Evolutionary conservation across 371 early-diverging fungal genomes (phyloP), one percentile per base, ranked within the genome.

Genomic region (Mycotypha africana): DNA sequence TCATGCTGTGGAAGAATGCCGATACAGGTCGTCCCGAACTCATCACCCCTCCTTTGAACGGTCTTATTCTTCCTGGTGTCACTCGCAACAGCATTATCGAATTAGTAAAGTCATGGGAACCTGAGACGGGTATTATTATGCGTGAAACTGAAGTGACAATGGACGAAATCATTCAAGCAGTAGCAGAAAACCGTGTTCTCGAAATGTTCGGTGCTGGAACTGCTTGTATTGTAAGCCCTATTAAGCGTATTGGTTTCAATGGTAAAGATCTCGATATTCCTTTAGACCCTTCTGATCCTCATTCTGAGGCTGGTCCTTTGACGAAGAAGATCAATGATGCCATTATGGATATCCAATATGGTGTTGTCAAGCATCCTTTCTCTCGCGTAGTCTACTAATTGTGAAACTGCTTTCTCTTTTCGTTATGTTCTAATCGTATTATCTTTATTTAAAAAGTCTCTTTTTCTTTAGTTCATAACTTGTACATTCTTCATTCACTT

Each of bases 121-220:
- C 50, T 17, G 51, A 51, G 7, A 77, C 77, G 42, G 89, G 88
- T 49, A 88, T 91, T 66, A 76, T 86, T 67, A 93, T 93, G 30
- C 60, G 76, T 30, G 93, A 95, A 68, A 73, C 84, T 36, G 60
- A 66, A 38, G 63, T 93, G 49, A 84, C 81, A 30, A 92, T 95
- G 92, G 51, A 57, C 17, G 86, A 88, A 40, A 51, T 95, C 12
- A 49, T 75, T n/a, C 39, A 74, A 39, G 93, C 94, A 7, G 51
- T 75, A 17, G 62, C 80, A 36, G 85, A 91, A 43, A 75, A 77
- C 16, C 78, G 93, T 12, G 34, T 64, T 22, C 16, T 52, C 21
- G 92, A 90, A 61, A 79, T 85, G 70, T 87, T 93, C 82, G 95
- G 94, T 42, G 77, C 92, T 14, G 95, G 95, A 41, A 95, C 95